Evolutionary conservation across 805 yeast species (phyloP).

Genomic region (Tetrapisispora arboricola): DNA sequence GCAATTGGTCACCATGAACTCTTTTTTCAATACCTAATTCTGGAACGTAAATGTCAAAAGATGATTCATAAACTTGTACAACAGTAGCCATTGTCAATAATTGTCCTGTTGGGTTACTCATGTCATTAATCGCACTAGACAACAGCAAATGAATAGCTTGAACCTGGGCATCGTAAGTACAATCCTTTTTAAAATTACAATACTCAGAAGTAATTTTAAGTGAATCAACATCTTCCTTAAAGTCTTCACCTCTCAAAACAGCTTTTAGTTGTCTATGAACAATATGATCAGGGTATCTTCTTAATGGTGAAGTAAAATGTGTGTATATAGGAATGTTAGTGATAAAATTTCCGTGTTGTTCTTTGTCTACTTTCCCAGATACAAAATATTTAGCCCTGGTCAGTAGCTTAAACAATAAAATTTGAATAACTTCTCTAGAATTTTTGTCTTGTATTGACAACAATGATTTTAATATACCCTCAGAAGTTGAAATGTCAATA

Average conservation of each 20-base stretch:
- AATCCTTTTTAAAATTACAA: constrained; percentile 91
- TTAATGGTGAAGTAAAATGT: constrained; percentile 89
- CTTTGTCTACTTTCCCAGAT: constrained; percentile 80
- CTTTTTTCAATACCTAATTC: constrained; percentile 92
- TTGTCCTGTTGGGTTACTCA: constrained; percentile 68
- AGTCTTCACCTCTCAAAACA: constrained; percentile 38
- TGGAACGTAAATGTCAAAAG: constrained; percentile 87
- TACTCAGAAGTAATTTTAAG: constrained; percentile 79
- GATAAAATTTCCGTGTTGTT: constrained; percentile 66
- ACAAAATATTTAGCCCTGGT: constrained; percentile 77
- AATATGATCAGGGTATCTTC: constrained; percentile 84
- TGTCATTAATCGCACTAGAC: constrained; percentile 73
- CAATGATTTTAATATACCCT: constrained; percentile 62
- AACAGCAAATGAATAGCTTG: constrained; percentile 83
- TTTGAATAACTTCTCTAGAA: constrained; percentile 64
- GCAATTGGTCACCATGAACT: constrained; percentile 95
- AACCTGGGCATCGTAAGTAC: constrained; percentile 86
- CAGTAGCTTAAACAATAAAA: constrained; percentile 71
- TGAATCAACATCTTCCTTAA: constrained; percentile 50
- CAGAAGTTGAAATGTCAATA: constrained; percentile 68
- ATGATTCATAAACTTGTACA: constrained; percentile 87
- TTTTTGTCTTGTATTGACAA: constrained; percentile 50
- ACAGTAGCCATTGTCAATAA: constrained; percentile 77
- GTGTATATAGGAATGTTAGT: constrained; percentile 80
- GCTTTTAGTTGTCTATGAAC: constrained; percentile 87